Evolutionary conservation across 768 basidiomycete species (phyloP).

Genomic region (Boletus subparvulus): DNA sequence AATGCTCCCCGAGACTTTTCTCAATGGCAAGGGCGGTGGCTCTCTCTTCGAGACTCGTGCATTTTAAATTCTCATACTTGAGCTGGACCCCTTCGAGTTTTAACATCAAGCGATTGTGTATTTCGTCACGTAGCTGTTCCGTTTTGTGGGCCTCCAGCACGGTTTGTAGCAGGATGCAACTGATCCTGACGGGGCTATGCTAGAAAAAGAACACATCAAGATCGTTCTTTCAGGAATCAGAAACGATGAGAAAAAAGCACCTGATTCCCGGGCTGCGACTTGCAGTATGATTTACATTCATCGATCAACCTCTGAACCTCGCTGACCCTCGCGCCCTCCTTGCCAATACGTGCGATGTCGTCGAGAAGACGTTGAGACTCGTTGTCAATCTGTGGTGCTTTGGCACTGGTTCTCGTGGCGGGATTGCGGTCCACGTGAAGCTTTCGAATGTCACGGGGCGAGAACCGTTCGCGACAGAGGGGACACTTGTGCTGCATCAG

Average conservation of each 20-base stretch:
- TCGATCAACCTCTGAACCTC: slow-evolving; percentile 50
- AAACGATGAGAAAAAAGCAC: slow-evolving; percentile 32
- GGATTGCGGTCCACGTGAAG: slow-evolving; percentile 59
- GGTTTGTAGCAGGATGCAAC: slow-evolving; percentile 50
- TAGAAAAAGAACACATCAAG: slow-evolving; percentile 22
- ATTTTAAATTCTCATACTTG: slow-evolving; percentile 42
- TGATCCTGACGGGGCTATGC: slow-evolving; percentile 53
- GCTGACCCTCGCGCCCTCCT: slow-evolving; percentile 53
- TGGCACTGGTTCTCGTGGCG: slow-evolving; percentile 15
- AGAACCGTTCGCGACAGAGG: slow-evolving; percentile 59
- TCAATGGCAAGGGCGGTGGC: slow-evolving; percentile 52
- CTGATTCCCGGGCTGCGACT: slow-evolving; percentile 43
- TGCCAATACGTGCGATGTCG: slow-evolving; percentile 52
- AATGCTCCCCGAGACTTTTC: slow-evolving; percentile 53
- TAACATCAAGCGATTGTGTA: slow-evolving; percentile 29
- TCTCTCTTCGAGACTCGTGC: slow-evolving; percentile 47
- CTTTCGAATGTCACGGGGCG: slow-evolving; percentile 44
- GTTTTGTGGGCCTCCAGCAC: slow-evolving; percentile 48
- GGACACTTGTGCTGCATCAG: slow-evolving; percentile 55
- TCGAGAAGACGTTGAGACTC: slow-evolving; percentile 54
- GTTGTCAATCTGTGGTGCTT: slow-evolving; percentile 33
- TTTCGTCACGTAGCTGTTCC: slow-evolving; percentile 33
- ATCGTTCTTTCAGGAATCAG: slow-evolving; percentile 8
- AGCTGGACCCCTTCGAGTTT: slow-evolving; percentile 39
- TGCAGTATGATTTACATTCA: slow-evolving; percentile 49